A percentile compares a stretch with the other conserved stretches of the same genome.
phyloP scores from a whole-genome alignment of 495 filamentous ascomycete genomes.

The Penicillium ucsense region DNA sequence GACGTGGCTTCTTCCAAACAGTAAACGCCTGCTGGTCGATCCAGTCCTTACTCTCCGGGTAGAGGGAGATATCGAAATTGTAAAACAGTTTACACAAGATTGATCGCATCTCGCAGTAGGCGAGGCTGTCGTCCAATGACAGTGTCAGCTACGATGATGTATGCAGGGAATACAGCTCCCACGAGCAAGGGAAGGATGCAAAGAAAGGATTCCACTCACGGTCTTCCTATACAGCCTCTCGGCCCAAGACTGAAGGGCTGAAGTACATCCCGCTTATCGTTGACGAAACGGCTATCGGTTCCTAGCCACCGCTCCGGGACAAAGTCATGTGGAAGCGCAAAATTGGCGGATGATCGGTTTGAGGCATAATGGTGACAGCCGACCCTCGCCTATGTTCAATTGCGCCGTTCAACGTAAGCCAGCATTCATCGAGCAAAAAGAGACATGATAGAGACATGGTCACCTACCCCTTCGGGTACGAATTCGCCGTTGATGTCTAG shows the following conservation, averaged over 20 bases:
- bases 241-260: slow-evolving; percentile 37
- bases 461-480: slow-evolving; percentile 18
- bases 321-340: slow-evolving; percentile 27
- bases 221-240: slow-evolving; percentile 33
- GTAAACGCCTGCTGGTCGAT: slow-evolving; percentile 30
- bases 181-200: no score
- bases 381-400: slow-evolving; percentile 17
- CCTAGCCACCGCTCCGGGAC: slow-evolving; percentile 39
- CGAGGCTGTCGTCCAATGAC: slow-evolving; percentile 25
- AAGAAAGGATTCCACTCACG: slow-evolving; percentile 13
- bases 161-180: no score
- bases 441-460: no score
- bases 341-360: slow-evolving; percentile 24
- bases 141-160: no score
- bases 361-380: slow-evolving; percentile 29
- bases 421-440: no score
- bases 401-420: no score
- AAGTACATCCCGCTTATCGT: slow-evolving; percentile 26
- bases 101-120: slow-evolving; percentile 46
- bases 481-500: slow-evolving; percentile 19
- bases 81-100: slow-evolving; percentile 42
- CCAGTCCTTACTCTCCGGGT: slow-evolving; percentile 26
- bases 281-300: slow-evolving; percentile 14
- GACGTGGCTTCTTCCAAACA: slow-evolving; percentile 38
- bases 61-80: slow-evolving; percentile 40